Base-by-base conservation (phyloP, 768 basidiomycete genomes). In the Floccularia luteovirens region DNA sequence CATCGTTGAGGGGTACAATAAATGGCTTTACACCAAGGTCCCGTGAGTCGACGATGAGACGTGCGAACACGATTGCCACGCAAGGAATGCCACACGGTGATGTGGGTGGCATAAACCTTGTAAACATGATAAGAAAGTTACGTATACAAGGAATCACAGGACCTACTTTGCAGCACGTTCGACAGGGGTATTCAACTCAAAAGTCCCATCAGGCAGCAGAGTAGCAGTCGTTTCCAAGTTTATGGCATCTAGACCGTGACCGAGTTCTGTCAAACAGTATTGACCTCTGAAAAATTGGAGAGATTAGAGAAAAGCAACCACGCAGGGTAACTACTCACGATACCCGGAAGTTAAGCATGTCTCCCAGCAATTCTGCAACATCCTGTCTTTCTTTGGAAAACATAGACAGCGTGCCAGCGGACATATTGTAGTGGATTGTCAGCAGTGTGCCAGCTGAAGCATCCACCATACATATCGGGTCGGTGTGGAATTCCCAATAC, bases 61-160 rank as follows among this genome's bases (percentile, higher is more conserved):
- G 51, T 0, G 71, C 71, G 35, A 64, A 61, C 5, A 73, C 67
- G 27, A 72, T 41, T 7, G 58, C 64, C 7, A 71, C 38, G 13
- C 61, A 53, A 2, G 68, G 61, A 2, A 52, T 46, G 5, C 61
- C 58, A 13, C 44, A 41, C 2, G 69, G 69, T 5, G 50, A 48
- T 13, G 69, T 69, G 0, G 70, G 70, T 3, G 67, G 68, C 69
- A 70, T 70, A 39, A 50, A 68, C 45, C 70, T 70, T 24, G 6
- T 11, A 6, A 11, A 21, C 4, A 25, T 13, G 38, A n/a, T 22
- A 23, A 25, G 14, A n/a, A 31, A 41, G 32, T 5, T 21, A 13
- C 13, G 2, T n/a, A 28, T 5, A 11, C 31, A 4, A 24, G 3
- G 31, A 30, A 12, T 3, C 2, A 6, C 11, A 22, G 14, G 10